A percentile compares a stretch with the other conserved stretches of the same genome.
Evolutionary conservation across 1,284 basidiomycete genomes (phyloP).

Genomic region (Apiotrichum domesticum): DNA sequence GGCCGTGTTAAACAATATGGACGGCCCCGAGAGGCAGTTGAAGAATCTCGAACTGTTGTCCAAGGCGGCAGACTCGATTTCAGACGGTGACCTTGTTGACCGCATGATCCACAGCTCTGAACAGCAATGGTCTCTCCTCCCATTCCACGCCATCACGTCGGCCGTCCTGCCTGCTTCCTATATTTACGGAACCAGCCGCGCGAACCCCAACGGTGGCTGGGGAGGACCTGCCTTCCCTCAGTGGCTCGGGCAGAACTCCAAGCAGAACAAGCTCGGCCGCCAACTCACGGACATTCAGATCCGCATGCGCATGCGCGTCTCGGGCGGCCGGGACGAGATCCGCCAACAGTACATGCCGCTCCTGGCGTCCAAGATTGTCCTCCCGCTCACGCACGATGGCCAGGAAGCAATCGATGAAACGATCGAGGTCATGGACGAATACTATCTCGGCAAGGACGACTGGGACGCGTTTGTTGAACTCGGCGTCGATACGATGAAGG

Average conservation of each 20-base stretch:
- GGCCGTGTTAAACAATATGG: slow-evolving; percentile 53
- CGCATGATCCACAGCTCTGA: slow-evolving; percentile 92
- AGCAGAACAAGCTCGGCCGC: slow-evolving; percentile 72
- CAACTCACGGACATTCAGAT: slow-evolving; percentile 87
- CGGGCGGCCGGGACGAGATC: slow-evolving; percentile 81
- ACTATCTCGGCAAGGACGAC: slow-evolving; percentile 87
- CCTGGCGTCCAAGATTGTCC: slow-evolving; percentile 69
- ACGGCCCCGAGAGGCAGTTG: slow-evolving; percentile 60
- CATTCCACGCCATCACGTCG: slow-evolving; percentile 83
- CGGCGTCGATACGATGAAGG: slow-evolving; percentile 73
- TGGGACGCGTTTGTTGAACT: slow-evolving; percentile 94
- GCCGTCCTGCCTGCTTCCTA: slow-evolving; percentile 77
- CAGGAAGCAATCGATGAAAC: slow-evolving; percentile 73
- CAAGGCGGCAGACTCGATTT: slow-evolving; percentile 81
- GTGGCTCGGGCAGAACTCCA: slow-evolving; percentile 98
- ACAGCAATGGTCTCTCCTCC: slow-evolving; percentile 95
- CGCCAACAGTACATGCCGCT: slow-evolving; percentile 85
- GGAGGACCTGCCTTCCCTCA: slow-evolving; percentile 71
- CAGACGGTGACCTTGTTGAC: slow-evolving; percentile 93
- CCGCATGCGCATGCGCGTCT: slow-evolving; percentile 87
- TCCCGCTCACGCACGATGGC: slow-evolving; percentile 61
- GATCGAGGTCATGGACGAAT: slow-evolving; percentile 86
- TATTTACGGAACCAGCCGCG: slow-evolving; percentile 59
- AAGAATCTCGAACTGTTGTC: slow-evolving; percentile 79
- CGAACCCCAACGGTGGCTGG: slow-evolving; percentile 50